Percentiles rank a stretch among this genome's conserved stretches.
phyloP scores from a whole-genome alignment of 768 basidiomycete genomes.

The Amanita rimosa region DNA sequence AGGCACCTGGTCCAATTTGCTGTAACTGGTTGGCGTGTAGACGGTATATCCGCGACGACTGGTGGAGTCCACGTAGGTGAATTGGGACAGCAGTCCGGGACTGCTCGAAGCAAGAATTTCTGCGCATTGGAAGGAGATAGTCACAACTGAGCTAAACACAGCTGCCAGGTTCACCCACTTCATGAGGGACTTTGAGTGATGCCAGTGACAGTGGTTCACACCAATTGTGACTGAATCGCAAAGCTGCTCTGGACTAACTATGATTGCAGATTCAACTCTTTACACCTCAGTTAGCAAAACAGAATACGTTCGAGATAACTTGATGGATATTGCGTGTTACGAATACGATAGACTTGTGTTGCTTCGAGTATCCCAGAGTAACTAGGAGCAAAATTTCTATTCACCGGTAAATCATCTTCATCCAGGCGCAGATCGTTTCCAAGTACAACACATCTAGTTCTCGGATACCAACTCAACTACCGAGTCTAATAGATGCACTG shows the following conservation, averaged over 20 bases:
- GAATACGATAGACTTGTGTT: slow-evolving; percentile 23
- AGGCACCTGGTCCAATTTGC: neutral
- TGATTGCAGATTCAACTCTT: too few species aligned
- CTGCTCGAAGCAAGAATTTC: too few species aligned
- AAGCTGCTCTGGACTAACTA: too few species aligned
- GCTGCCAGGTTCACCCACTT: neutral
- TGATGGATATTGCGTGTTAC: slow-evolving; percentile 13
- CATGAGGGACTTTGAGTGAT: too few species aligned
- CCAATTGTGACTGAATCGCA: too few species aligned
- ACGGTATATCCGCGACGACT: neutral
- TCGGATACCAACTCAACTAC: slow-evolving; percentile 4
- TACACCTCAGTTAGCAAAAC: too few species aligned
- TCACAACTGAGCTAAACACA: neutral
- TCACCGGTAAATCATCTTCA: neutral
- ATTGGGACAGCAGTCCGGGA: neutral
- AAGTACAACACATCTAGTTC: neutral
- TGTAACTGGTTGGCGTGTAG: neutral
- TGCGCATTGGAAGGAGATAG: neutral
- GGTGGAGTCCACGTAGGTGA: neutral
- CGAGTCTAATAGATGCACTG: slow-evolving; percentile 4
- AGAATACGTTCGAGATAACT: too few species aligned
- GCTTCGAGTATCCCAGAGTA: slow-evolving; percentile 5
- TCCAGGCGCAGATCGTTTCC: neutral
- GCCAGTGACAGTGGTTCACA: too few species aligned
- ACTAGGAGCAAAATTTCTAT: neutral